phyloP scores from a whole-genome alignment of 495 filamentous ascomycete species.

The Penicillium diatomitis region DNA sequence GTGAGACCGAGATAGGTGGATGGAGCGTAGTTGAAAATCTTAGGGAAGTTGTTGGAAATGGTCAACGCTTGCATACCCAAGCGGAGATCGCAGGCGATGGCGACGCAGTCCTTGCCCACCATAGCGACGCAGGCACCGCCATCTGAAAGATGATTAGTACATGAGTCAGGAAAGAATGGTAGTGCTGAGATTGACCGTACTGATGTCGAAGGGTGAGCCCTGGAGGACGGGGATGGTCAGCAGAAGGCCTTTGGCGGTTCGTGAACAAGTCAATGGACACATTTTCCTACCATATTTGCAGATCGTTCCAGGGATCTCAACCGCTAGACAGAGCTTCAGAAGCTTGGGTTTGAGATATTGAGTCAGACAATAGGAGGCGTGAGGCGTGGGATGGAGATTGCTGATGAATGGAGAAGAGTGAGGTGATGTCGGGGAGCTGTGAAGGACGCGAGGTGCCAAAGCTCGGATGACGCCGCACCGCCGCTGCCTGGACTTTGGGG shows the following conservation, averaged over 20 bases:
- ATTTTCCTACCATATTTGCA: conserved; percentile 22
- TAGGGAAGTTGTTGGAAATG: conserved; percentile 98
- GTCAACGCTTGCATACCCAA: conserved; percentile 95
- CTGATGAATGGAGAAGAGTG: conserved; percentile 17
- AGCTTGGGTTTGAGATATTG: conserved; percentile 7
- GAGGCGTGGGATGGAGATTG: conserved; percentile 10
- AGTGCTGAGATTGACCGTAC: conserved; percentile 39
- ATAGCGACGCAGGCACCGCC: conserved; percentile 95
- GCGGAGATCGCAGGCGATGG: conserved; percentile 97
- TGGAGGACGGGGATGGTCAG: conserved; percentile 33
- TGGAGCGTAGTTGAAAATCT: conserved; percentile 91
- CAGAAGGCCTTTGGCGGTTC: conserved; percentile 9
- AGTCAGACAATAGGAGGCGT: conserved; percentile 2
- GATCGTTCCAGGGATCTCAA: conserved; percentile 13
- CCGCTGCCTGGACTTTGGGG: conserved; percentile 22
- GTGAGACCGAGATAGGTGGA: conserved; percentile 95
- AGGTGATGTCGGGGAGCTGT: conserved; percentile 25
- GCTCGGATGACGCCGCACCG: conserved; percentile 39
- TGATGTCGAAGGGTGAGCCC: conserved; percentile 83
- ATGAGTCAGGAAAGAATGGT: not conserved
- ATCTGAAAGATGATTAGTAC: conserved; percentile 48
- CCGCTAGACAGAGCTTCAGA: not conserved
- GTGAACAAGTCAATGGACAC: conserved; percentile 10
- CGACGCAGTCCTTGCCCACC: conserved; percentile 98
- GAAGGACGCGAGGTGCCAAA: conserved; percentile 18